Base-by-base conservation (phyloP, 768 basidiomycete genomes). In the Kwoniella heveanensis region DNA sequence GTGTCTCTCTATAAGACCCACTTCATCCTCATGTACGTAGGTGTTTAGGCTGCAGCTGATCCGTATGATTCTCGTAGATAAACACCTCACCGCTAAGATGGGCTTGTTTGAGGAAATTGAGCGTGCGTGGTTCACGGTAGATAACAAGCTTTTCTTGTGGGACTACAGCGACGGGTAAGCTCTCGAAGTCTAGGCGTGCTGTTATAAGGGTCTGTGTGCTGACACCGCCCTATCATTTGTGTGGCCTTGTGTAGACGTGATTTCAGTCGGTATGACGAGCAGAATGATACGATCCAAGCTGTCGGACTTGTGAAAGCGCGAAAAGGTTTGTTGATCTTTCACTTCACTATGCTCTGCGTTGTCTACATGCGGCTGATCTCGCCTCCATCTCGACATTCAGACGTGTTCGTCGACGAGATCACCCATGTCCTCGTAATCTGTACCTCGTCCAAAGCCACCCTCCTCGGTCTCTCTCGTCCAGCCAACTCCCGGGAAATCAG, bases 91-190 rank as follows among this genome's bases (percentile, higher is more conserved):
- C 7, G 75, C 75, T 3, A 74, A 74, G 37, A 82, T 96, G 89
- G 94, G 94, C 10, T 81, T 99, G 57, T 85, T 98, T 77, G 88
- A 92, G 25, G 90, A 94, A 71, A 90, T 98, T 65, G 92, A 95
- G 70, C 86, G 92, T 50, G 93, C 90, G 0, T 99, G 93, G 92
- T 89, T 97, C 67, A 89, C 91, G 10, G 89, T 95, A 62, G 92
- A 97, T 81, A 88, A 93, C 79, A 91, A 91, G 71, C 83, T 99
- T 32, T 91, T 96, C 73, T 82, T 99, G 24, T 98, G 96, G 96
- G 92, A 99, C 80, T 99, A 96, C 78, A 82, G 88, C 36, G 90
- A 95, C 70, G 91, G 92, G 94, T 95, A 69, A 44, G 29, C 17
- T 10, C 10, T 15, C 44, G 57, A 13, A n/a, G n/a, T n/a, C n/a